A percentile compares a stretch with the other conserved stretches of the same genome.
phyloP scores from a whole-genome alignment of 768 basidiomycete species.

The Asterophora parasitica region DNA sequence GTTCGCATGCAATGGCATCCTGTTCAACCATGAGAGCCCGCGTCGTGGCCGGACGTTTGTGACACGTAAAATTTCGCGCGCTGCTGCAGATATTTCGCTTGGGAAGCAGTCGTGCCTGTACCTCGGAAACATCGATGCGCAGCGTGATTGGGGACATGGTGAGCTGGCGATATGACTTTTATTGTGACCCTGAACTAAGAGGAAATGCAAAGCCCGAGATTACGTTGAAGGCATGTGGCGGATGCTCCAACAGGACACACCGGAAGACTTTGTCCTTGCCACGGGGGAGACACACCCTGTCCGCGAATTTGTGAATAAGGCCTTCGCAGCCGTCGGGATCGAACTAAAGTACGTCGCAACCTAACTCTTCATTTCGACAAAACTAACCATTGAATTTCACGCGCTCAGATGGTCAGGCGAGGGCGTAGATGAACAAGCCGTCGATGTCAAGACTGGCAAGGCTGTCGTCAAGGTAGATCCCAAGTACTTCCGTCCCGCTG shows the following conservation, averaged over 20 bases:
- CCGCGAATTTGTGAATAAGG: slow-evolving; percentile 86
- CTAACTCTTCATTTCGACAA: too few relatives aligned
- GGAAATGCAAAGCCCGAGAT: slow-evolving; percentile 54
- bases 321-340: slow-evolving; percentile 68
- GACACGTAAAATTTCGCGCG: slow-evolving; percentile 90
- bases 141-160: slow-evolving; percentile 99
- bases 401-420: slow-evolving; percentile 65
- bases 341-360: slow-evolving; percentile 49
- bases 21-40: slow-evolving; percentile 98
- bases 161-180: slow-evolving; percentile 19
- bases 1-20: slow-evolving; percentile 94
- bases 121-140: slow-evolving; percentile 90
- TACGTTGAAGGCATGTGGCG: slow-evolving; percentile 98
- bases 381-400: too few relatives aligned
- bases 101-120: slow-evolving; percentile 90
- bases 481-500: slow-evolving; percentile 90
- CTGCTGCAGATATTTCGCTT: slow-evolving; percentile 86
- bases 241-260: slow-evolving; percentile 81
- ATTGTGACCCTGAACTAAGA: background rate
- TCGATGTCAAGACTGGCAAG: slow-evolving; percentile 62
- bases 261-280: slow-evolving; percentile 92
- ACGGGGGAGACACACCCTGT: slow-evolving; percentile 96
- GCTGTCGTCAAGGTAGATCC: slow-evolving; percentile 82
- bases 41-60: slow-evolving; percentile 93
- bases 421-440: slow-evolving; percentile 75